Evolutionary conservation across 176 grass and related monocot species (phyloP).

Genomic region (Tillandsia leiboldiana): DNA sequence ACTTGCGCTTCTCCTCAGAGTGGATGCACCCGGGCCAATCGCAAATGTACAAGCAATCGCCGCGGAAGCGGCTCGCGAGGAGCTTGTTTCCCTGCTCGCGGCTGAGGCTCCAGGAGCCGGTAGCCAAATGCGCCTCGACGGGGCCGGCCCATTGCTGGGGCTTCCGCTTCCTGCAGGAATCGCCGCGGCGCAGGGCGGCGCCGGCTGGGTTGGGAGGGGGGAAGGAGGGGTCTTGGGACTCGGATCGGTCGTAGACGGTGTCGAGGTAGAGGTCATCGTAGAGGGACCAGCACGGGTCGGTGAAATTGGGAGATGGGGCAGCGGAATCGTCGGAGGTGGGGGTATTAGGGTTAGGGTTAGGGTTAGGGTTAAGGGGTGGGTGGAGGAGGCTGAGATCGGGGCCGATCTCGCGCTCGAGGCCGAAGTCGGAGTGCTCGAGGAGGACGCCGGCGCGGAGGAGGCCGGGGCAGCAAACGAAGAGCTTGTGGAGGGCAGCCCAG

Average conservation of each 20-base stretch:
- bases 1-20: slow-evolving; percentile 72
- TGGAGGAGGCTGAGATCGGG: slow-evolving; percentile 35
- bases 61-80: slow-evolving; percentile 73
- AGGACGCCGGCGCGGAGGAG: slow-evolving; percentile 62
- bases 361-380: neutral
- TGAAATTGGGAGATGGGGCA: neutral
- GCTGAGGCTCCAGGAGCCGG: slow-evolving; percentile 62
- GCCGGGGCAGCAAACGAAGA: slow-evolving; percentile 93
- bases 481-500: slow-evolving; percentile 64
- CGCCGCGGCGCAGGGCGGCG: neutral
- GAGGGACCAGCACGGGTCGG: slow-evolving; percentile 49
- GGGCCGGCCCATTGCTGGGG: slow-evolving; percentile 37
- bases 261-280: slow-evolving; percentile 88
- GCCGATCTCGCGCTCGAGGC: slow-evolving; percentile 83
- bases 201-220: neutral
- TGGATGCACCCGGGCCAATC: slow-evolving; percentile 91
- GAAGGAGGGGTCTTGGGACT: slow-evolving; percentile 20
- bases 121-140: slow-evolving; percentile 57
- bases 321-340: neutral
- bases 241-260: slow-evolving; percentile 66
- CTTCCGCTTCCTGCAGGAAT: slow-evolving; percentile 7
- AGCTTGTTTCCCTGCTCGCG: slow-evolving; percentile 86
- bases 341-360: neutral
- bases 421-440: slow-evolving; percentile 71
- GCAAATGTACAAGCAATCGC: slow-evolving; percentile 83